phyloP scores from a whole-genome alignment of 495 filamentous ascomycete genomes.

The Penicillium odoratum region DNA sequence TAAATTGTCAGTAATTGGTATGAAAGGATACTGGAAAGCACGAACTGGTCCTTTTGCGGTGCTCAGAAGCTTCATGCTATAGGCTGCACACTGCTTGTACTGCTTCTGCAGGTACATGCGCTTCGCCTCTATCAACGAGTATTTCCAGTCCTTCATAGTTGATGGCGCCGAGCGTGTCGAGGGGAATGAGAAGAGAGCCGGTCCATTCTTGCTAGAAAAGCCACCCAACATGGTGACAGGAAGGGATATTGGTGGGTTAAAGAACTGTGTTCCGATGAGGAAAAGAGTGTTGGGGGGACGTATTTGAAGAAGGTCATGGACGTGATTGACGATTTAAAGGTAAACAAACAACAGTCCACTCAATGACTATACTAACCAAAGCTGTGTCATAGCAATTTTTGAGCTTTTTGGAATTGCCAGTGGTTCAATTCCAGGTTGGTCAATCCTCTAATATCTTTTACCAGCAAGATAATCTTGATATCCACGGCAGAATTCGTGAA shows the following conservation, averaged over 20 bases:
- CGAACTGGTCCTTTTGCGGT: conserved; percentile 30
- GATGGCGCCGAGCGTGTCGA: conserved; percentile 12
- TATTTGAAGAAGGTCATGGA: neutral
- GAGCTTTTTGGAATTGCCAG: no score
- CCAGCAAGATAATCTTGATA: no score
- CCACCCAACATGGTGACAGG: conserved; percentile 20
- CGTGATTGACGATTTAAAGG: neutral
- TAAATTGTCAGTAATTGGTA: conserved; percentile 1
- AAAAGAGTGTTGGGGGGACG: no score
- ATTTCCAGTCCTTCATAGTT: conserved; percentile 36
- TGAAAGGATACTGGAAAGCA: conserved; percentile 4
- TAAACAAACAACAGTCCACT: no score
- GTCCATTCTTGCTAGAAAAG: conserved; percentile 20
- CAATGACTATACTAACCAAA: no score
- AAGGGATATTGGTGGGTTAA: neutral
- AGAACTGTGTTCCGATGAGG: neutral
- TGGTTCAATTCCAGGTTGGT: no score
- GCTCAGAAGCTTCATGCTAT: conserved; percentile 31
- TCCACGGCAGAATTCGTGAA: no score
- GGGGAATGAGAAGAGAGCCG: conserved; percentile 18
- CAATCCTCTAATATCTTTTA: no score
- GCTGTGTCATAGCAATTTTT: no score
- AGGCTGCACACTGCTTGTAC: conserved; percentile 48
- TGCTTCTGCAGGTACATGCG: conserved; percentile 38
- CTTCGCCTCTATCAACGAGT: conserved; percentile 34